Evolutionary conservation across 768 basidiomycete species (phyloP), one percentile per base, ranked within the genome.

Genomic region (Mycena indigotica): DNA sequence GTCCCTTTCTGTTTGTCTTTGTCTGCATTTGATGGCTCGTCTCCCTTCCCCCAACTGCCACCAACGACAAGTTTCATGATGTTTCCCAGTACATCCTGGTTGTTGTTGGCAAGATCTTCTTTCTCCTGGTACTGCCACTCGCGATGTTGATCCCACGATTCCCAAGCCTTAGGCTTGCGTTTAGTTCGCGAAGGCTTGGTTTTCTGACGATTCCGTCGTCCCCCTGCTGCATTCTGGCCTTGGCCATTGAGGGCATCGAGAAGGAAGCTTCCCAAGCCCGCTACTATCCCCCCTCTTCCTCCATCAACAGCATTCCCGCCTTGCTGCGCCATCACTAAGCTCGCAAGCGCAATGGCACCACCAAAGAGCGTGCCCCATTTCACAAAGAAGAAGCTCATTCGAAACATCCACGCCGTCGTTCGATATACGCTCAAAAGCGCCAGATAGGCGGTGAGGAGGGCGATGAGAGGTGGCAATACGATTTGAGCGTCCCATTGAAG

Each of bases 351-450:
- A n/a, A 81, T 77, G 6, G 87, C 64, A 2, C 77, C 70, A 13
- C 77, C 80, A 8, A 90, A 58, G 46, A 93, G 72, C 12, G 77
- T 72, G 23, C 86, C 87, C 91, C 91, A 93, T 72, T 93, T 93
- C 65, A 89, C 68, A 65, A 90, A 80, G 78, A 82, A 91, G 62
- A 91, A 70, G 25, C 73, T 75, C 29, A 82, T 83, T 58, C 88
- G 81, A 61, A 92, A 72, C 65, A 88, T 77, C 86, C 88, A 92
- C 23, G 79, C 80, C 13, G 90, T 86, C 4, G 91, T 92, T 58
- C 89, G 87, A 73, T 91, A 91, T 52, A 91, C 71, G 68, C 85
- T 89, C 39, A 86, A 60, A n/a, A 93, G 76, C 3, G 89, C 88
- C 58, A 91, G 78, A 71, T 93, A 93, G 19, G 89, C 86, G 4